Evolutionary conservation across 305 asterid genomes (phyloP), one percentile per base, ranked within the genome.

Genomic region (Fraxinus angustifolia): DNA sequence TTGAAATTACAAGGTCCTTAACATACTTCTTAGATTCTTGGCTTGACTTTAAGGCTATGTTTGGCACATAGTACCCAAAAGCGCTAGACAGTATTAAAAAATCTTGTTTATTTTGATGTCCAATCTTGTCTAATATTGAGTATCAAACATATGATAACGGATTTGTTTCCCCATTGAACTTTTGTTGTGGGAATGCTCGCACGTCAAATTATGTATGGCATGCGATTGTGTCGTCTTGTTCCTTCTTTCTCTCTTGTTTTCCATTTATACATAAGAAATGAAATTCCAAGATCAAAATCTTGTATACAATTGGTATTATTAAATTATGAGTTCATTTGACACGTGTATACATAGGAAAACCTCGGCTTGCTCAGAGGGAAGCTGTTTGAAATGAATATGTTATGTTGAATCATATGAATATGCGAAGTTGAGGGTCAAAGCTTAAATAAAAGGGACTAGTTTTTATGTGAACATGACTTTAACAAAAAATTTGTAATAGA

Each of bases 271-370:
- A 14, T 3, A 40, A 1, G 19, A 34, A 35, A 78, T 3, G 40
- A 78, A 56, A 65, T 26, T 3, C 23, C 76, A 78, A 28, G 75
- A 74, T 78, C 81, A 78, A 62, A 56, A 23, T 16, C 35, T 11
- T 12, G 42, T 53, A 16, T 5, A 60, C 5, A 60, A 16, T 40
- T 26, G 38, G 8, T 68, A 48, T 6, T 31, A n/a, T 28, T 62
- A 1, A 36, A 33, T 62, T 38, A 2, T 33, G 16, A 56, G 36
- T 48, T 11, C 2, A 6, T 17, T 34, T 21, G 67, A 75, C 89
- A 86, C 84, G 88, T 78, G 87, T 86, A 45, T 72, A 76, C 79
- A 38, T 73, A 56, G 73, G 85, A 80, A 81, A 87, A 87, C 91
- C 88, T 84, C 75, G 89, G 75, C 82, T 78, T 72, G 83, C 79